A percentile compares a stretch with the other conserved stretches of the same genome.
These are phyloP conservation scores for Cavenderia fasciculata DNA, from an alignment of 78 protist species.

Conservation along the genomic window DNA sequence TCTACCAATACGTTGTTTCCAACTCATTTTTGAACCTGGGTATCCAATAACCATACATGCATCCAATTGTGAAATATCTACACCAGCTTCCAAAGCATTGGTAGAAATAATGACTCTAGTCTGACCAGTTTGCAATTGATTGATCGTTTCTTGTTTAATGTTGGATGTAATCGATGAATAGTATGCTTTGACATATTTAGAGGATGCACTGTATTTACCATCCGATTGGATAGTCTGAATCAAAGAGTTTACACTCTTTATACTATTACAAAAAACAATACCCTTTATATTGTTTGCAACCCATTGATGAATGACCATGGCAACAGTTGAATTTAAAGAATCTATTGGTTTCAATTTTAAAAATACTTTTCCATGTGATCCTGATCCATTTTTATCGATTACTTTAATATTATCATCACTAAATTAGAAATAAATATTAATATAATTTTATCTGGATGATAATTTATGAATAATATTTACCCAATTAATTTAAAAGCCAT, in stretches of 20 bases:
- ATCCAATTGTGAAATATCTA: constrained; percentile 77
- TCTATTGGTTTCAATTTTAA: constrained; percentile 9
- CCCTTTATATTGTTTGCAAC: constrained; percentile 17
- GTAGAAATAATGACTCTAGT: constrained; percentile 57
- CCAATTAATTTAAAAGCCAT: constrained; percentile 27
- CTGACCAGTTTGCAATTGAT: constrained; percentile 34
- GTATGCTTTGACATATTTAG: constrained; percentile 40
- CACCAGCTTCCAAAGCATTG: constrained; percentile 86
- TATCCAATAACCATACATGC: constrained; percentile 76
- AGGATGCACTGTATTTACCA: background rate
- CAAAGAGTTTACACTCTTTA: constrained; percentile 20
- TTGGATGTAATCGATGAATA: constrained; percentile 8
- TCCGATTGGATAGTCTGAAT: background rate
- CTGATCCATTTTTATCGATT: constrained; percentile 51
- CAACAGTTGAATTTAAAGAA: background rate
- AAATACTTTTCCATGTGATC: constrained; percentile 30
- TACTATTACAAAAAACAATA: constrained; percentile 71
- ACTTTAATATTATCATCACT: background rate
- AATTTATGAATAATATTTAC: too few species aligned
- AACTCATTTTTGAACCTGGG: constrained; percentile 75
- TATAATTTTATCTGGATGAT: too few species aligned
- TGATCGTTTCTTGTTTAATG: constrained; percentile 44
- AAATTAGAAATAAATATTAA: too few species aligned
- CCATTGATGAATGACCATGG: constrained; percentile 25
- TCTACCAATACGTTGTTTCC: constrained; percentile 63